These are phyloP conservation scores for Lyophyllum decastes DNA, from an alignment of 768 basidiomycete genomes.

Conservation along the genomic window DNA sequence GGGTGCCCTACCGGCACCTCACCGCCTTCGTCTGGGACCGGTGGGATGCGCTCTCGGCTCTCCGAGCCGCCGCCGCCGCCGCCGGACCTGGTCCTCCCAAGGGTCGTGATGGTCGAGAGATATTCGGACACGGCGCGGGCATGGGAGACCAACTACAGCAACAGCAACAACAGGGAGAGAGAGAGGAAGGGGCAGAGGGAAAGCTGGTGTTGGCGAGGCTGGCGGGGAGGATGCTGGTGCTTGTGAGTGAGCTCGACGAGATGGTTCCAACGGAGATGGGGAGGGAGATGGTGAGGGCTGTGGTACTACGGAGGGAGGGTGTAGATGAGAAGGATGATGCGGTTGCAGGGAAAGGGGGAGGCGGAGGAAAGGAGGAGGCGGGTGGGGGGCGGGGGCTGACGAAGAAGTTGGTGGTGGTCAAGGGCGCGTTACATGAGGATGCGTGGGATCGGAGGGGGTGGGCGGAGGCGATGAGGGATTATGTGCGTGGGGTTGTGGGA, in stretches of 20 bases:
- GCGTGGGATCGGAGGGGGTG: background rate
- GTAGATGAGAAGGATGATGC: too few species aligned
- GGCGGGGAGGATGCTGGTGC: slow-evolving; percentile 28
- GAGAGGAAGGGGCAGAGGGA: background rate
- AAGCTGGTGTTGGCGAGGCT: slow-evolving; percentile 1
- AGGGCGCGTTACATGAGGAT: background rate
- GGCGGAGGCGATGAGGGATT: background rate
- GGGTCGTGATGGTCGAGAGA: too few species aligned
- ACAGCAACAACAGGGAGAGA: too few species aligned
- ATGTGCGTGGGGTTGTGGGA: background rate
- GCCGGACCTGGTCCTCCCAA: too few species aligned
- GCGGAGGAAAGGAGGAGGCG: background rate
- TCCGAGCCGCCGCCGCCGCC: background rate
- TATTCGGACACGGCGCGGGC: too few species aligned
- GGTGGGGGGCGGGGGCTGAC: too few species aligned
- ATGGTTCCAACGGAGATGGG: slow-evolving; percentile 45
- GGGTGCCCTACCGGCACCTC: slow-evolving; percentile 54
- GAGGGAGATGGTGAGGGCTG: slow-evolving; percentile 19
- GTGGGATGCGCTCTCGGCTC: slow-evolving; percentile 44
- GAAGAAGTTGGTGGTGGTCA: background rate
- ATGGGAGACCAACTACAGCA: too few species aligned
- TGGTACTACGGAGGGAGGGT: background rate
- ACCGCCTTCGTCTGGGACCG: slow-evolving; percentile 41
- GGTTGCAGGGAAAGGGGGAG: too few species aligned
- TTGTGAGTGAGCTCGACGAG: slow-evolving; percentile 47